Evolutionary conservation across 2,329 filamentous ascomycete genomes (phyloP), one percentile per base, ranked within the genome.

Genomic region (Penicillium digitatum): DNA sequence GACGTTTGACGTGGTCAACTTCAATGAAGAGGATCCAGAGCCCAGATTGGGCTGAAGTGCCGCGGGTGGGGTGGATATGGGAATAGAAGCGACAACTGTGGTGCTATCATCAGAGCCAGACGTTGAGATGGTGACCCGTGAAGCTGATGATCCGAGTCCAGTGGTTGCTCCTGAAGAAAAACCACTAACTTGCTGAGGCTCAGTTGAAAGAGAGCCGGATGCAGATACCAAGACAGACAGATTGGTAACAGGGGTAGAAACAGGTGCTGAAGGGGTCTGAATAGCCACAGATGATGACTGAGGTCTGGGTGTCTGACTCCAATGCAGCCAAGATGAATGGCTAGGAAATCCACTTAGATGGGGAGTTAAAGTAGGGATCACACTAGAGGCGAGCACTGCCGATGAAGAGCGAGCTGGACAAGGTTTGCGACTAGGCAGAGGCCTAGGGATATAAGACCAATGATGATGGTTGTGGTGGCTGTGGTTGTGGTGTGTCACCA

Each of bases 381-480:
- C 18, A 1, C 35, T 38, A 5, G 37, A 49, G 16, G 45, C 35
- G 16, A 32, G 39, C 32, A 50, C 26, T 16, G 34, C 37, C 20
- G 47, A 45, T 12, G 47, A 55, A 26, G 34, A 40, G 29, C 11
- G 40, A 47, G 26, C 34, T 27, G 34, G 48, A n/a, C 53, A 55
- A 27, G 46, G 46, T 7, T 16, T 50, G 27, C 53, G 53, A 39
- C 53, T 55, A n/a, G 53, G 53, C 34, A 51, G 40, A 5, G 26
- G 32, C 16, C 48, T 45, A 12, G 47, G 22, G 8, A 18, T 10
- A 20, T 55, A 32, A 34, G 47, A 51, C 53, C 53, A 55, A 24
- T 55, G 53, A 24, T 55, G 26, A 16, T 55, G 40, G 27, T 40
- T 26, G 11, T 51, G 47, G 9, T 54, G 43, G 9, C 44, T 10